These are phyloP conservation scores for Coix lacrymajobi DNA, from an alignment of 176 grass and related monocot genomes.

Conservation along the genomic window DNA sequence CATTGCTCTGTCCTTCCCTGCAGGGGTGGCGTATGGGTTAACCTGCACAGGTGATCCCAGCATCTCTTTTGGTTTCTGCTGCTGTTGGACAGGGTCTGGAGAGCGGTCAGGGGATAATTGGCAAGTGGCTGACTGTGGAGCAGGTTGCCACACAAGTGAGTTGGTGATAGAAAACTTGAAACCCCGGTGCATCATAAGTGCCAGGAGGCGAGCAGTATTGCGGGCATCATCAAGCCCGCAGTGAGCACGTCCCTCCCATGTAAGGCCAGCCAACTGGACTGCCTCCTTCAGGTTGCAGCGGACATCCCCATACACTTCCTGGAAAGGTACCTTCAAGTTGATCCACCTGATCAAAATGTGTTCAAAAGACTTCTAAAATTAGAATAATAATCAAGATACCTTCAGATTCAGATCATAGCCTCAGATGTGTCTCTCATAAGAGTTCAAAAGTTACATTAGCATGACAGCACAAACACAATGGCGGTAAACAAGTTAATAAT, in stretches of 20 bases:
- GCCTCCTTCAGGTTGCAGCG: slow-evolving; percentile 89
- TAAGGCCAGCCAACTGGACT: slow-evolving; percentile 75
- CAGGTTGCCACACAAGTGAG: slow-evolving; percentile 49
- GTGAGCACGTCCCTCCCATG: slow-evolving; percentile 95
- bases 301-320: slow-evolving; percentile 60
- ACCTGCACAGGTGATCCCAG: slow-evolving; percentile 24
- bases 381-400: not conserved
- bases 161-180: slow-evolving; percentile 94
- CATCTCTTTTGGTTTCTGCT: slow-evolving; percentile 35
- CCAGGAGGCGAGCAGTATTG: slow-evolving; percentile 87
- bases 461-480: not conserved
- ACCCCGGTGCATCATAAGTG: slow-evolving; percentile 68
- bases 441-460: not conserved
- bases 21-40: slow-evolving; percentile 25
- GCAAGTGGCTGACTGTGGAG: slow-evolving; percentile 9
- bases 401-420: not conserved
- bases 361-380: not conserved
- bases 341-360: slow-evolving; percentile 65
- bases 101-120: slow-evolving; percentile 30
- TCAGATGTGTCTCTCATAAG: not conserved
- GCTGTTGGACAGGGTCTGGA: slow-evolving; percentile 18
- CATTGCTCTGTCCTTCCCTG: slow-evolving; percentile 42
- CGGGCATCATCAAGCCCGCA: slow-evolving; percentile 90
- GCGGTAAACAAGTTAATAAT: not conserved
- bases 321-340: slow-evolving; percentile 94